Evolutionary conservation across 495 filamentous ascomycete species (phyloP).

Genomic region (Aspergillus cristatus): DNA sequence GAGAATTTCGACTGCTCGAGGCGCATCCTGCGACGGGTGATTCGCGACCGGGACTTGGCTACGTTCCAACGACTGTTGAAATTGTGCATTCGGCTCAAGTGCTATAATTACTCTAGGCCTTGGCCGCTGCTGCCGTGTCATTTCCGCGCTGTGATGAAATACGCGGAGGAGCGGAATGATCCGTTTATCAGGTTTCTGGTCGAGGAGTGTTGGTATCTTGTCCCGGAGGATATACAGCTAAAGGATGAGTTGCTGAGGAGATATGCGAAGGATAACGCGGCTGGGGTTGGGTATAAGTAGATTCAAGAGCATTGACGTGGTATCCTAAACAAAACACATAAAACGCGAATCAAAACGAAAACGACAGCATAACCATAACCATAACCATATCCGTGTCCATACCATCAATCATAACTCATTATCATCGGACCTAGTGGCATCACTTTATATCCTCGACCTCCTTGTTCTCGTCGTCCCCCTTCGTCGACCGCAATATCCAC

Average conservation of each 20-base stretch:
- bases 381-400: too few species aligned
- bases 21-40: slow-evolving; percentile 20
- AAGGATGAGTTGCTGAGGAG: slow-evolving; percentile 14
- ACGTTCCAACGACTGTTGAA: slow-evolving; percentile 24
- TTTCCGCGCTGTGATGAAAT: slow-evolving; percentile 19
- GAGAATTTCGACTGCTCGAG: slow-evolving; percentile 8
- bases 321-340: too few species aligned
- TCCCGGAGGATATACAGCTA: slow-evolving; percentile 14
- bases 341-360: too few species aligned
- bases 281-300: too few species aligned
- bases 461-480: slow-evolving; percentile 16
- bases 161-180: slow-evolving; percentile 20
- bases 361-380: too few species aligned
- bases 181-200: slow-evolving; percentile 25
- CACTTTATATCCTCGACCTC: slow-evolving; percentile 16
- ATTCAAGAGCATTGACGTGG: too few species aligned
- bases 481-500: slow-evolving; percentile 48
- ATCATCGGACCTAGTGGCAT: neutral
- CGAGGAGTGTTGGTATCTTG: slow-evolving; percentile 24
- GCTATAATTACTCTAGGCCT: slow-evolving; percentile 19
- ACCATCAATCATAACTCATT: neutral
- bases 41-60: slow-evolving; percentile 23
- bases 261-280: neutral
- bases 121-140: slow-evolving; percentile 25
- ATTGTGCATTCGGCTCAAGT: slow-evolving; percentile 18